Base-by-base conservation (phyloP, 2,329 filamentous ascomycete species). In the Ascochyta lentis region DNA sequence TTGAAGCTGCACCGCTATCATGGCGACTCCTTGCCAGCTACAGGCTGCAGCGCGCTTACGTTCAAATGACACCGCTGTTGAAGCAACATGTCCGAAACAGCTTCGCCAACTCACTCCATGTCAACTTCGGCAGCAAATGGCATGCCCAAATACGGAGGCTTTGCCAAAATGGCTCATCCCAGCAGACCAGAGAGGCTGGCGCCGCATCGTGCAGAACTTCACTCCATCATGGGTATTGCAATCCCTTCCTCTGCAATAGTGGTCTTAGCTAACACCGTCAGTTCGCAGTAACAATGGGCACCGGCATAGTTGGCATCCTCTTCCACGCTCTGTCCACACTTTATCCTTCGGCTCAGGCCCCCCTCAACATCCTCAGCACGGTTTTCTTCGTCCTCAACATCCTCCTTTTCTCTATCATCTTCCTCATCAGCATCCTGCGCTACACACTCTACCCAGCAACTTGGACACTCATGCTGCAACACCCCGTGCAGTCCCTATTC, bases 401-500 rank as follows among this genome's bases (percentile, higher is more conserved):
- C 15, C 2, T 60, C 7, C 47, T 90, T 10, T 90, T 90, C 63
- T 39, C 72, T 7, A 49, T 79, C 13, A 86, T 88, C 49, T 70
- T 81, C 22, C 48, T 76, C 9, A 80, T 87, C 42, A 86, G 83
- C 1, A 53, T 84, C 0, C 67, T 88, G 2, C 81, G 89, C 6
- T 91, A 90, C 65, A 77, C 77, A 0, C 63, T 90, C 1, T 91
- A 88, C 66, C 88, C 87, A 0, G 79, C 83, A 52, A 85, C 89
- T 10, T 91, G 87, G 82, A 67, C 53, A 0, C 81, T 81, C n/a
- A 89, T 91, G 87, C 79, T 91, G 22, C 76, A 77, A 4, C 85
- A 91, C 67, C 86, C 87, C 0, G 81, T 81, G 0, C 86, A 91
- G 67, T 86, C 83, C 2, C 78, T 91, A 49, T 91, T 91, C 62